Base-by-base conservation (phyloP, 1,139 yeast genomes). In the Arxiozyma bovina region DNA sequence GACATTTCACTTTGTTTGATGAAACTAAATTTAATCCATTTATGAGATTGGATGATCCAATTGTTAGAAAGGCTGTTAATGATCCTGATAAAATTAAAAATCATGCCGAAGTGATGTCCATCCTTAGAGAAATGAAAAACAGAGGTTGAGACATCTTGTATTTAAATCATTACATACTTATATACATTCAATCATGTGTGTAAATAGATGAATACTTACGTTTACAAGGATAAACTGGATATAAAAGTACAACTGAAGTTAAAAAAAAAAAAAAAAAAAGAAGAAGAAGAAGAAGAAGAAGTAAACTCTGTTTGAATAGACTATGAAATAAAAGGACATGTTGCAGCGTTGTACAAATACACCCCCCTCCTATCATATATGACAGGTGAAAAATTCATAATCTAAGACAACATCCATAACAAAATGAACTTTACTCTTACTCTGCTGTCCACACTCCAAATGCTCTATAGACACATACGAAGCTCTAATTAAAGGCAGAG, bases 1-100 rank as follows among this genome's bases (percentile, higher is more conserved):
- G 99, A 0, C 70, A 68, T 41, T 91, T 88, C 72, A 89, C 97
- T 4, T 80, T 94, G 61, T 82, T 79, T 8, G 96, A 93, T 65
- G 99, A 93, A 70, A 75, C 83, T 61, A 70, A 75, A 53, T 86
- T 82, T 73, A 93, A 93, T 68, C 99, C 99, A 41, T 93, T 94
- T 72, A 85, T 91, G 93, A 80, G 87, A 66, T 74, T 88, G 22
- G 66, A 72, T 43, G 90, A 86, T 61, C 78, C 82, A 0, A 72
- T 70, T 38, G 80, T 88, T 12, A 75, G 79, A 61, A 63, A 72
- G 53, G 79, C 79, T 20, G 77, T 87, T 0, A 77, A 77, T 1
- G 78, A 77, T 22, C 73, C 81, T 0, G 73, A 75, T 1, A 74
- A 75, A 0, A 58, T 60, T 15, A 64, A 67, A 30, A 71, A 74